Evolutionary conservation across 2,329 filamentous ascomycete species (phyloP).

Genomic region (Amphichorda felina): DNA sequence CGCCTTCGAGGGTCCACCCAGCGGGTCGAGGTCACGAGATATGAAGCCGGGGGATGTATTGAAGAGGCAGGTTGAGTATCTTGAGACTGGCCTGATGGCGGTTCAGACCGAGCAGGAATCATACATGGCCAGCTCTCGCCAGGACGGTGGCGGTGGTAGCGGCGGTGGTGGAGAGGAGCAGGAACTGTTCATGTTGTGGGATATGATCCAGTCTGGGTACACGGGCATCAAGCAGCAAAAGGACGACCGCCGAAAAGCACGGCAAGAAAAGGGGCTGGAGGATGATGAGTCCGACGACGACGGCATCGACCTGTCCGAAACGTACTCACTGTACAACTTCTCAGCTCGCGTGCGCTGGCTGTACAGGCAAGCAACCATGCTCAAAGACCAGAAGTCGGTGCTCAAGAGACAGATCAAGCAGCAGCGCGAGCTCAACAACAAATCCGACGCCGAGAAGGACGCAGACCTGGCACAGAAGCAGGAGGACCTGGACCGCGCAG

Average conservation of each 20-base stretch:
- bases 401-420: slow-evolving; percentile 89
- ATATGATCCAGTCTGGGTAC: slow-evolving; percentile 38
- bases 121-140: neutral
- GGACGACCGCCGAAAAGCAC: slow-evolving; percentile 37
- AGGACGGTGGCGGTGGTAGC: neutral
- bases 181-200: slow-evolving; percentile 43
- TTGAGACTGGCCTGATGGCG: slow-evolving; percentile 52
- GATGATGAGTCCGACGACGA: slow-evolving; percentile 53
- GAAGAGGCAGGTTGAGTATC: slow-evolving; percentile 53
- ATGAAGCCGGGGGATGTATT: slow-evolving; percentile 34
- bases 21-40: slow-evolving; percentile 10
- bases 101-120: slow-evolving; percentile 43
- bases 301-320: slow-evolving; percentile 40
- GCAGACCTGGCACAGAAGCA: slow-evolving; percentile 47
- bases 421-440: slow-evolving; percentile 83
- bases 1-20: slow-evolving; percentile 31
- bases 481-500: slow-evolving; percentile 25
- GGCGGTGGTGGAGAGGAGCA: slow-evolving; percentile 31
- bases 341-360: slow-evolving; percentile 68
- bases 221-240: slow-evolving; percentile 42
- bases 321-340: slow-evolving; percentile 66
- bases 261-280: slow-evolving; percentile 42
- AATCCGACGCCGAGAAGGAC: slow-evolving; percentile 64
- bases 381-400: slow-evolving; percentile 82
- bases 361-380: slow-evolving; percentile 60